phyloP scores from a whole-genome alignment of 2,329 filamentous ascomycete species.

The Ceratocystis smalleyi region DNA sequence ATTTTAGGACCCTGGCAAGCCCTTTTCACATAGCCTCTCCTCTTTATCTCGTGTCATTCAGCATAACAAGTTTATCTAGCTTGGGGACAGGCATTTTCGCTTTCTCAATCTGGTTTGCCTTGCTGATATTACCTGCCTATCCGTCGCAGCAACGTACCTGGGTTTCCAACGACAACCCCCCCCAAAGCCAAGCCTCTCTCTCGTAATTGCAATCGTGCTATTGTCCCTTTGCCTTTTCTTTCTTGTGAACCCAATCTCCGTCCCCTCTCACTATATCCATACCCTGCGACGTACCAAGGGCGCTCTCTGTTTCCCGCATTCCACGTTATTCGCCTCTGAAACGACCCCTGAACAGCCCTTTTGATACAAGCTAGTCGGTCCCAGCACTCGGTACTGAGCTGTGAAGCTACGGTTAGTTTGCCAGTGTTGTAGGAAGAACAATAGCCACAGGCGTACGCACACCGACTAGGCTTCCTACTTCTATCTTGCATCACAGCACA shows the following conservation, averaged over 20 bases:
- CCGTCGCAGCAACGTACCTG: not conserved
- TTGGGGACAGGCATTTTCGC: not conserved
- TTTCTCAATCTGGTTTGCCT: not conserved
- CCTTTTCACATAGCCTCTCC: not conserved
- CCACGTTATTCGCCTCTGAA: conserved; percentile 4
- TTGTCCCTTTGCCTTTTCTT: not conserved
- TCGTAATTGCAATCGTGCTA: not conserved
- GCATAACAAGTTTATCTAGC: not conserved
- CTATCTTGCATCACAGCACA: not conserved
- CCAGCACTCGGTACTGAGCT: not conserved
- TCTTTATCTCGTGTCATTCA: not conserved
- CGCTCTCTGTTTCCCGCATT: not conserved
- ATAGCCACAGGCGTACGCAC: not conserved
- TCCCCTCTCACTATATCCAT: not conserved
- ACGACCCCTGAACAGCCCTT: conserved; percentile 5
- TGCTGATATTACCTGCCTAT: not conserved
- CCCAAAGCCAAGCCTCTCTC: not conserved
- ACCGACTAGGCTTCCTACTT: not conserved
- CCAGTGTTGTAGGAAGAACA: conserved; percentile 13
- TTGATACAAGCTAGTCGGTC: not conserved
- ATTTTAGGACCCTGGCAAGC: not conserved
- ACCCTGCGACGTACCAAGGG: not conserved
- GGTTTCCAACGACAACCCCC: not conserved
- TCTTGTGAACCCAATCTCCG: not conserved
- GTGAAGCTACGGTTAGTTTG: conserved; percentile 10